phyloP scores from a whole-genome alignment of 805 yeast species.

The Candida coquimbonensis region DNA sequence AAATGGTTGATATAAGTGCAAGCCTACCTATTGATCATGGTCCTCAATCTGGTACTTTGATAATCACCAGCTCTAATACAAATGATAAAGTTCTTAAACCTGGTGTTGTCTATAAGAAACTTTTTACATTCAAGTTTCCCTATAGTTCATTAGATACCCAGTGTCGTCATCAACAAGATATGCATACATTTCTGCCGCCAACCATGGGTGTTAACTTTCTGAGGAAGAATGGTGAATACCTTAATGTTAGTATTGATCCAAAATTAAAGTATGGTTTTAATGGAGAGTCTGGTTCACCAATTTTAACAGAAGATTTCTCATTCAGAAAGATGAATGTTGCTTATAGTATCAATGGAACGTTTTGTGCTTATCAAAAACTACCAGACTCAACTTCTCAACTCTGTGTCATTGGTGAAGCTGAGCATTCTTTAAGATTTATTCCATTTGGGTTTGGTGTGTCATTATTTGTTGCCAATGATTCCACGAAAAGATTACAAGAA shows the following conservation, averaged over 20 bases:
- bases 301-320: constrained; percentile 43
- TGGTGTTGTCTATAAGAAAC: constrained; percentile 44
- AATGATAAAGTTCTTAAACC: constrained; percentile 43
- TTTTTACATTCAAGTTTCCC: constrained; percentile 53
- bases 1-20: constrained; percentile 57
- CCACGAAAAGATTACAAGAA: constrained; percentile 7
- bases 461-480: constrained; percentile 12
- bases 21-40: constrained; percentile 43
- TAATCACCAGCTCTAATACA: constrained; percentile 16
- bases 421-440: constrained; percentile 31
- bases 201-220: constrained; percentile 32
- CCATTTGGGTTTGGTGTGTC: constrained; percentile 31
- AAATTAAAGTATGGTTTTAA: constrained; percentile 44
- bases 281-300: constrained; percentile 45
- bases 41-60: constrained; percentile 35
- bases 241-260: constrained; percentile 25
- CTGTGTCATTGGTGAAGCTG: constrained; percentile 28
- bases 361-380: constrained; percentile 38
- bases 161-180: constrained; percentile 39
- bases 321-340: constrained; percentile 40
- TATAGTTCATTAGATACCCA: constrained; percentile 43
- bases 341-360: constrained; percentile 49
- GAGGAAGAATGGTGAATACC: constrained; percentile 25
- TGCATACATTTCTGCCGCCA: constrained; percentile 34
- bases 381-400: constrained; percentile 12